phyloP scores from a whole-genome alignment of 2,329 filamentous ascomycete species.

The Didymella pinodella region DNA sequence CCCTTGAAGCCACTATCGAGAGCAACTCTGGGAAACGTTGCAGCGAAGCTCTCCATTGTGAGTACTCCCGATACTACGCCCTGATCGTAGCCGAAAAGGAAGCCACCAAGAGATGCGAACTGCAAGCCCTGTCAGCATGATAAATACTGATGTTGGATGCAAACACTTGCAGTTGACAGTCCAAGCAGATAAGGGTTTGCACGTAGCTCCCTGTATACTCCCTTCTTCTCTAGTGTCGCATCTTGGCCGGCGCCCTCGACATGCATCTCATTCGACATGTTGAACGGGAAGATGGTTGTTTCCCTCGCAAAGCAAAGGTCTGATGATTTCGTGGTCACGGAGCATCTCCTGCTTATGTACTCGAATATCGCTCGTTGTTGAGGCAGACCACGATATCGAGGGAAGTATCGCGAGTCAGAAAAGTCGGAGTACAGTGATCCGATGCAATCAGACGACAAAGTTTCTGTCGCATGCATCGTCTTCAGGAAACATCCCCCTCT shows the following conservation, averaged over 20 bases:
- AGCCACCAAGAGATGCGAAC: constrained; percentile 33
- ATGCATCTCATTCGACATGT: constrained; percentile 19
- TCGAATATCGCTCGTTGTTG: neutral
- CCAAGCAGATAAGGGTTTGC: constrained; percentile 34
- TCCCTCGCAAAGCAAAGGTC: neutral
- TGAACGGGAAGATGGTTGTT: neutral
- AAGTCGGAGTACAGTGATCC: constrained; percentile 28
- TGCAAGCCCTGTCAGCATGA: neutral
- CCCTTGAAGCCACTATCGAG: constrained; percentile 34
- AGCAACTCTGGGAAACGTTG: constrained; percentile 29
- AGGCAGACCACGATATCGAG: constrained; percentile 3
- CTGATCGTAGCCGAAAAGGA: constrained; percentile 36
- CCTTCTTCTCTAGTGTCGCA: constrained; percentile 20
- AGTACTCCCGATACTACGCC: constrained; percentile 31
- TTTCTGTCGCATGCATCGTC: constrained; percentile 10
- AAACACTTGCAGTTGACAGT: constrained; percentile 24
- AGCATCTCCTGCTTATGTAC: constrained; percentile 14
- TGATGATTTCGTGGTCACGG: neutral
- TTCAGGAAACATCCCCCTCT: neutral
- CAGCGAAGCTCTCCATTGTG: constrained; percentile 35
- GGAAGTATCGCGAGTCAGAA: constrained; percentile 17
- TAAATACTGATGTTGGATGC: neutral
- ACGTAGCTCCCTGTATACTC: constrained; percentile 32
- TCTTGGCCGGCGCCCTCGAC: constrained; percentile 14
- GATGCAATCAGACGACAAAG: constrained; percentile 22